These are phyloP conservation scores for Neoboletus subvelutipes DNA, from an alignment of 768 basidiomycete species.

Conservation along the genomic window DNA sequence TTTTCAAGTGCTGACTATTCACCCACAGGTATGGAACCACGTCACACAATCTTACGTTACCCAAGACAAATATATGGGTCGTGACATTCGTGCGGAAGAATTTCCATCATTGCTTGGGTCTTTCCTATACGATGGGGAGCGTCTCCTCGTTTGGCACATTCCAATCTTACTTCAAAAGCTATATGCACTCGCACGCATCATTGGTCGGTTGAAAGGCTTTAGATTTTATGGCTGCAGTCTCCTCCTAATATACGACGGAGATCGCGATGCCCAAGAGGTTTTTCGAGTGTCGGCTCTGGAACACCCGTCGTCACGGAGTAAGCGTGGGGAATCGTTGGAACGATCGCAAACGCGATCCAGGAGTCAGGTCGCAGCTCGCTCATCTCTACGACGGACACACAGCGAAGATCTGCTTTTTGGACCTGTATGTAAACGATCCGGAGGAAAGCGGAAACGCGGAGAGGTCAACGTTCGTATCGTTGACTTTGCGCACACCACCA, in stretches of 20 bases:
- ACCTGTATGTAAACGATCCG: conserved; percentile 60
- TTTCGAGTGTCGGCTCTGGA: conserved; percentile 63
- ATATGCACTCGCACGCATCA: conserved; percentile 89
- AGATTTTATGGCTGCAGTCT: conserved; percentile 98
- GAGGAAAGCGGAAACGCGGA: conserved; percentile 73
- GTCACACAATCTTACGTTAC: conserved; percentile 79
- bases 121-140: conserved; percentile 84
- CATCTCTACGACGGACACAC: conserved; percentile 65
- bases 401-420: conserved; percentile 78
- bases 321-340: conserved; percentile 77
- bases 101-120: conserved; percentile 80
- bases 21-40: conserved; percentile 85
- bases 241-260: conserved; percentile 96
- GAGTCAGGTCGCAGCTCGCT: conserved; percentile 40
- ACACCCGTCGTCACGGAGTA: conserved; percentile 61
- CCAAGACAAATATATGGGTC: conserved; percentile 96
- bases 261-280: conserved; percentile 79
- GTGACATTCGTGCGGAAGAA: conserved; percentile 82
- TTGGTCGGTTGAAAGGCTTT: conserved; percentile 88
- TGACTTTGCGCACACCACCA: conserved; percentile 98
- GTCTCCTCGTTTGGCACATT: conserved; percentile 86
- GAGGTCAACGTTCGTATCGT: conserved; percentile 96
- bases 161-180: conserved; percentile 88
- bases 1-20: conserved; percentile 6
- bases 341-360: conserved; percentile 46